Conservation (phyloP, 2,329 filamentous ascomycete species). For the Westerdykella ornata region DNA sequence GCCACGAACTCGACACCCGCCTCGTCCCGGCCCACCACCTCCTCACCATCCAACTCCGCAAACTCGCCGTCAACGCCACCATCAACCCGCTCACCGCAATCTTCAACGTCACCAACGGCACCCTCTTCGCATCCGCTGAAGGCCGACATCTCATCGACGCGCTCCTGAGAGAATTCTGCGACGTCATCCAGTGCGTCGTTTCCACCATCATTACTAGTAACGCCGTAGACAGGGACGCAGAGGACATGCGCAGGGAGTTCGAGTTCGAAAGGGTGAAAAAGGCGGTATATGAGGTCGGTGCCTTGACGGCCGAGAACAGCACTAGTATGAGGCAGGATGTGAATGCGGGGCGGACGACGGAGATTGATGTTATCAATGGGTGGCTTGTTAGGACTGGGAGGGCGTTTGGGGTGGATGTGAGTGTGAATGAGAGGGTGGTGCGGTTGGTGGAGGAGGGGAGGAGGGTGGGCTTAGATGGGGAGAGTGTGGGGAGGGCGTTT, state of each 20-base stretch:
- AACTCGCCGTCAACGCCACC: constrained; percentile 62
- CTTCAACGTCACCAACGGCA: constrained; percentile 63
- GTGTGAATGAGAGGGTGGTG: neutral
- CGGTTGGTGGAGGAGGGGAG: neutral
- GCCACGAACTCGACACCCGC: constrained; percentile 37
- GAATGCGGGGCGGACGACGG: constrained; percentile 53
- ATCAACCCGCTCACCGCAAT: constrained; percentile 72
- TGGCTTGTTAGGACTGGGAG: constrained; percentile 56
- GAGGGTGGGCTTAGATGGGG: neutral
- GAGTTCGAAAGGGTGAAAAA: constrained; percentile 51
- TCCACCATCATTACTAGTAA: constrained; percentile 54
- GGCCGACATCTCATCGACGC: neutral
- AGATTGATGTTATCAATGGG: constrained; percentile 76
- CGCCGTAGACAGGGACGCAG: constrained; percentile 25
- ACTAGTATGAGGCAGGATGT: constrained; percentile 63
- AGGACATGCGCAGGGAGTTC: constrained; percentile 43
- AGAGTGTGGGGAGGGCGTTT: neutral
- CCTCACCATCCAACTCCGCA: constrained; percentile 64
- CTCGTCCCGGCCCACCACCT: constrained; percentile 52
- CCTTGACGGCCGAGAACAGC: constrained; percentile 45
- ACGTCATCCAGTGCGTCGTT: constrained; percentile 23
- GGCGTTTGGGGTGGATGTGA: neutral
- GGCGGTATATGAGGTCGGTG: constrained; percentile 47
- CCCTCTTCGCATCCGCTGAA: constrained; percentile 38
- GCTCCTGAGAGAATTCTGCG: constrained; percentile 3